Evolutionary conservation across 148 eudicot species (phyloP), one percentile per base, ranked within the genome.

Genomic region (Silene latifolia): DNA sequence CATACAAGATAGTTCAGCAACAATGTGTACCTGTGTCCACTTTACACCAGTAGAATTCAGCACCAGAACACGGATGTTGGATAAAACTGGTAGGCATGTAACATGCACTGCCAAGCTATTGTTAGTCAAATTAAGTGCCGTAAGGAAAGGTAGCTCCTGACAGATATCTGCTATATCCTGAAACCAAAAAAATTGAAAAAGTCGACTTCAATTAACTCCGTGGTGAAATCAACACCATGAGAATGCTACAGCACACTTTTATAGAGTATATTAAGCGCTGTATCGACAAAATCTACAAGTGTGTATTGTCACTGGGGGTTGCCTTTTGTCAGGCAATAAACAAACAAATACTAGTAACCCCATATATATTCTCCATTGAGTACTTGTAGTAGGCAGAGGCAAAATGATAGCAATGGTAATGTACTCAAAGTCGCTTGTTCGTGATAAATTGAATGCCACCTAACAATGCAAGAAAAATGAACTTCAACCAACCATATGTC

Each of bases 151-250:
- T 75, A 95, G 84, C 72, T 79, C 92, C 56, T 89, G 82, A 64
- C 93, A 88, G 81, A 92, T 84, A 65, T 85, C 78, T 60, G 85
- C 91, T 76, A 95, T 72, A 81, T 92, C 97, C 99, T 95, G 93
- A 77, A 80, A 61, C 66, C 27, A 32, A 66, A 18, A 79, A 42
- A n/a, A 20, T 62, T 27, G 51, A 48, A 32, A 53, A 48, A 9
- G 63, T 63, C 19, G 21, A 48, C 47, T 60, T 74, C 23, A 51
- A 12, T 44, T 25, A 65, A 63, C 81, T 66, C 68, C 51, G 75
- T 75, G 65, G 35, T 21, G 63, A 19, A 63, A 44, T 17, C 20
- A 25, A 57, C 17, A 63, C 4, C 17, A 20, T 11, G 24, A 79
- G 15, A 29, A n/a, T 19, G 59, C 5, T 60, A 65, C 19, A 24